Percentiles rank a stretch among this genome's conserved stretches.
Evolutionary conservation across 495 filamentous ascomycete genomes (phyloP).

Genomic region (Penicillium paxilli): DNA sequence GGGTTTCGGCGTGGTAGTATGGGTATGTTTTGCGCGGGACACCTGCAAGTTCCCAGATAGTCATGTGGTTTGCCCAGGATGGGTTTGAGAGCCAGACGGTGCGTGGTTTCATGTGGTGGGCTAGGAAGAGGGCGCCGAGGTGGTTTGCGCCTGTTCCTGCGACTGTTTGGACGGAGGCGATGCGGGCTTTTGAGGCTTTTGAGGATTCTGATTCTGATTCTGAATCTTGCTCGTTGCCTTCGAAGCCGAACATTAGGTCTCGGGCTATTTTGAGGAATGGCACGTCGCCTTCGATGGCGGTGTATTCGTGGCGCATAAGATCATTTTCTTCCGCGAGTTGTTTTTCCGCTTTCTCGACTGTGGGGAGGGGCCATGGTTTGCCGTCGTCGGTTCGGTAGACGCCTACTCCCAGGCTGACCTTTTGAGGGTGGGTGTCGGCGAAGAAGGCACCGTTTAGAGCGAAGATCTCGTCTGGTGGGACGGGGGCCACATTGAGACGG

Average conservation of each 20-base stretch:
- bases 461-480: constrained; percentile 52
- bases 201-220: no score
- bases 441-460: constrained; percentile 44
- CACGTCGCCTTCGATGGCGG: constrained; percentile 47
- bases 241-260: constrained; percentile 50
- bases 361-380: constrained; percentile 53
- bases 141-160: constrained; percentile 93
- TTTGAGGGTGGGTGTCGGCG: constrained; percentile 42
- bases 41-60: constrained; percentile 46
- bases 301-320: constrained; percentile 48
- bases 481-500: constrained; percentile 34
- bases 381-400: constrained; percentile 55
- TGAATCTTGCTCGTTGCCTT: constrained; percentile 30
- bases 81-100: constrained; percentile 50
- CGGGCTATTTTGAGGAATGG: constrained; percentile 43
- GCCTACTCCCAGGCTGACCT: constrained; percentile 50
- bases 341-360: constrained; percentile 47
- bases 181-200: constrained; percentile 36
- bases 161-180: constrained; percentile 67
- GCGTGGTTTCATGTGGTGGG: constrained; percentile 47
- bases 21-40: constrained; percentile 48
- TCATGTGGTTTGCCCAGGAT: constrained; percentile 52
- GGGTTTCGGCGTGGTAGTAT: constrained; percentile 46
- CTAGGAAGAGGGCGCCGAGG: constrained; percentile 82
- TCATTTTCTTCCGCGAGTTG: constrained; percentile 37